Base-by-base conservation (phyloP, 148 eudicot genomes). In the Bassia scoparia region DNA sequence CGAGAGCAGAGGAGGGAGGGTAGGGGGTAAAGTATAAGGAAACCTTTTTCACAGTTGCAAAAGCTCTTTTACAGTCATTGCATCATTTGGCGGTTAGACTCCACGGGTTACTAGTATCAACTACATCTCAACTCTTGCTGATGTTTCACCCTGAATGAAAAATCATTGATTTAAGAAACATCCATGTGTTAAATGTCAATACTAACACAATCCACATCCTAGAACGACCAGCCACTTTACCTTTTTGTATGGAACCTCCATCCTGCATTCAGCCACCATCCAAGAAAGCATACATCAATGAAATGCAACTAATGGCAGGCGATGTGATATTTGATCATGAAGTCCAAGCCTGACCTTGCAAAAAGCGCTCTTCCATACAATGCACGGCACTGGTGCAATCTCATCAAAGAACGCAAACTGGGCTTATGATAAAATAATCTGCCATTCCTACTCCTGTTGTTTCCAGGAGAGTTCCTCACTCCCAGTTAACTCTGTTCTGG, bases 401-500 rank as follows among this genome's bases (percentile, higher is more conserved):
- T 95, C 98, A 84, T 95, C 98, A 66, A 95, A 89, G 76, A 95
- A 91, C 53, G 98, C 98, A 87, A n/a, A 95, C 79, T 88, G 74
- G 98, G 98, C 79, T 91, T 95, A 83, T 95, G 98, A 83, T 95
- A 95, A 79, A 95, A 95, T 71, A 95, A 89, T 78, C 98, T 90
- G 98, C 97, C 98, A 95, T 95, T 80, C 98, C 98, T 75, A 95
- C 77, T 95, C 97, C 67, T 95, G 98, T 80, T 95, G 97, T 24
- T 97, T 97, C 56, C 91, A 79, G 63, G 98, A 95, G 24, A 95
- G 85, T 67, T 95, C 97, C 74, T 95, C 97, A 67, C 98, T 96
- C 98, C 98, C 91, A 69, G 91, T 95, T 77, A 95, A 89, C 88
- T 95, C 98, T 78, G 81, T 84, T 37, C 91, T 93, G 50, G 93